Base-by-base conservation (phyloP, 2,329 filamentous ascomycete species). In the Aspergillus felis region DNA sequence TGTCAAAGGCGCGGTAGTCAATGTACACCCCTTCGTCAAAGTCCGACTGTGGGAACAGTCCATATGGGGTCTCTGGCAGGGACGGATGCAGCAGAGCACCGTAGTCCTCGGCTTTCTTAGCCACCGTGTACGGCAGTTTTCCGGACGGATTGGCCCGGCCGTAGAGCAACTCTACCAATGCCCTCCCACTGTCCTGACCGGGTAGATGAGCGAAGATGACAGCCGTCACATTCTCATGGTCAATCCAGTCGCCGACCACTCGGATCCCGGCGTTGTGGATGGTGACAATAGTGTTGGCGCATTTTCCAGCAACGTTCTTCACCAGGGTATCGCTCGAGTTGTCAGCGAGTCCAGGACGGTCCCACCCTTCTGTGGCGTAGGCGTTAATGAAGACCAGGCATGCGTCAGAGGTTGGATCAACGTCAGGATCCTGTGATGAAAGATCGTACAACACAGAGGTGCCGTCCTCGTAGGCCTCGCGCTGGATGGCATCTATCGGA, bases 171-270 rank as follows among this genome's bases (percentile, higher is more conserved):
- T 80, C 77, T 0, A 82, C 80, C 5, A 87, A 65, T 0, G 84
- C 81, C 1, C 74, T 71, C 0, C 87, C 87, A 1, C 81, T 83
- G 56, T 87, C 83, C 64, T 89, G 84, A 0, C 87, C 87, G 0
- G 86, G 86, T 0, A 88, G 74, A 64, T 88, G 86, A 4, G 84
- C 86, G 61, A 84, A 84, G 0, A 89, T 76, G 17, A 89, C 74
- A 1, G 81, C 85, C 0, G 85, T 88, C 35, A 89, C 80, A 60
- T 89, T 88, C 7, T 79, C 74, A 57, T 89, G 80, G 51, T 88
- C 81, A 58, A 85, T 77, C 76, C 84, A 89, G 1, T 76, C 73
- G 14, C 63, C 60, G 0, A 88, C 81, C 0, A 86, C 69, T 1
- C 86, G 78, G 9, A 82, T 76, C 0, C 86, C 86, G 1, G 85